Evolutionary conservation across 345 rosid species (phyloP), one percentile per base, ranked within the genome.

Genomic region (Pelargonium nanum): DNA sequence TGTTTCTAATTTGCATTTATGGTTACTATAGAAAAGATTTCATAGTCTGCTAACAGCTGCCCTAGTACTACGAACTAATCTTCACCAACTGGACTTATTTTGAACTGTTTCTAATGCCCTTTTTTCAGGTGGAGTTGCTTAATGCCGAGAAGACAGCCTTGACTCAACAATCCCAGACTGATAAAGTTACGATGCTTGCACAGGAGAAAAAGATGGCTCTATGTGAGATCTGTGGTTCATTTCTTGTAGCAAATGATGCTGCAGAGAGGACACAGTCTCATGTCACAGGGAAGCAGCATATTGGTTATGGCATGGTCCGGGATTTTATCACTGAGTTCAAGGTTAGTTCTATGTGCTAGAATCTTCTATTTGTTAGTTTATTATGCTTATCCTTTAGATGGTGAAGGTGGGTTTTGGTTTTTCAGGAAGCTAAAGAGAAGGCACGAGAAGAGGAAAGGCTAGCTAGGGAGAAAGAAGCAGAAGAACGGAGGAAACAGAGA

Each of bases 121-220:
- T 72, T 73, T 68, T 54, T 25, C 78, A 93, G 99, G 97, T 93
- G 74, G 97, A 89, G 59, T 76, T 66, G 45, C 90, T 93, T 70
- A 89, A 86, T 75, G 45, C 68, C 19, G 99, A 89, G 78, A 93
- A 93, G 82, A 75, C 80, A 1, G 63, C 73, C 24, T 56, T 87
- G 84, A 73, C 87, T 52, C 97, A 86, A 20, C 83, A 74, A 25
- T 73, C 87, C 55, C 93, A 83, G 65, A 84, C 56, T 44, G 97
- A 87, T 61, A 93, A 93, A 75, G 75, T 80, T 20, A 61, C 81
- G 59, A 78, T 86, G 72, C 73, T 89, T 74, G 83, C 86, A 20
- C 99, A 87, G 70, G 99, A 93, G 83, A 93, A 89, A 74, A 93
- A 93, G 83, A 85, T 89, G 99, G 96, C 88, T 25, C 69, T 89